These are phyloP conservation scores for Oxytropis ochrocephala DNA, from an alignment of 306 rosid species.

Conservation along the genomic window DNA sequence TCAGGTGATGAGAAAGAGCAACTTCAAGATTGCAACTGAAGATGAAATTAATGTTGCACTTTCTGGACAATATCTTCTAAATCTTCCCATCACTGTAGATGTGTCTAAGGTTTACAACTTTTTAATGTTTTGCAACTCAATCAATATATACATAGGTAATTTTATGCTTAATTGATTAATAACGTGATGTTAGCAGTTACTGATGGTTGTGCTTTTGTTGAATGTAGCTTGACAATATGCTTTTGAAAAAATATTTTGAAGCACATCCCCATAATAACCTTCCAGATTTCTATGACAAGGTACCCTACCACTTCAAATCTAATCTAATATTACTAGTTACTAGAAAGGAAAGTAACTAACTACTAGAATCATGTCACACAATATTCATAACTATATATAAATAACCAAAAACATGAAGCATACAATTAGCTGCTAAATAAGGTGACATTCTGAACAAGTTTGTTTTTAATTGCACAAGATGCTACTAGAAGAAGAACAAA, in stretches of 20 bases:
- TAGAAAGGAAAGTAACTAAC: no score
- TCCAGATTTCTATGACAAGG: conserved; percentile 83
- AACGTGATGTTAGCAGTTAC: conserved; percentile 11
- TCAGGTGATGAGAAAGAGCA: conserved; percentile 84
- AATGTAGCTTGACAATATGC: conserved; percentile 70
- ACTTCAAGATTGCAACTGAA: conserved; percentile 70
- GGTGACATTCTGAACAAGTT: no score
- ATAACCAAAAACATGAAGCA: no score
- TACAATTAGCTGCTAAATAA: no score
- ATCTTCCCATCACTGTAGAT: conserved; percentile 83
- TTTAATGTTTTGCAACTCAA: not conserved
- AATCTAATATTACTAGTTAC: no score
- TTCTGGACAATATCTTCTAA: conserved; percentile 86
- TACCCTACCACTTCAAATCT: conserved; percentile 41
- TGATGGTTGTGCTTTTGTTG: conserved; percentile 15
- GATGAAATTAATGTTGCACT: conserved; percentile 76
- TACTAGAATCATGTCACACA: no score
- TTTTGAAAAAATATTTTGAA: conserved; percentile 61
- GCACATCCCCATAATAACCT: conserved; percentile 47
- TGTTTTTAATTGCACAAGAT: no score
- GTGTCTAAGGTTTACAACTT: conserved; percentile 63
- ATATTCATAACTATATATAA: no score
- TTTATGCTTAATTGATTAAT: not conserved
- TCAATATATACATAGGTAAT: not conserved
- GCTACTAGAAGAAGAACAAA: no score